Evolutionary conservation across 1,284 basidiomycete species (phyloP).

Genomic region (Cryptococcus sp.): DNA sequence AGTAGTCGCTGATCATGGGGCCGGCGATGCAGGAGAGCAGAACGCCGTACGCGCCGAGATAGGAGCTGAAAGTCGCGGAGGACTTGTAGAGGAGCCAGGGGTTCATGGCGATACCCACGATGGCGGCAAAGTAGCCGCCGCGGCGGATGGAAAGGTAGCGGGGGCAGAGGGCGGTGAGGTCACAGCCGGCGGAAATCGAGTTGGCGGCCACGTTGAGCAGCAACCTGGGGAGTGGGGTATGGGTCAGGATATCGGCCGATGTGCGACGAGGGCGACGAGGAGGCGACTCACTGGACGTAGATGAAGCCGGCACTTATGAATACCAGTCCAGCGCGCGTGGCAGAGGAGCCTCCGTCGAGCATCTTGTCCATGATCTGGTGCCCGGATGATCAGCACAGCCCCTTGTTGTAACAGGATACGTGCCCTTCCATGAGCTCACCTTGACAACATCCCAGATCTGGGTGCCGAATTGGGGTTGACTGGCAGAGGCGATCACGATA

Average conservation of each 20-base stretch:
- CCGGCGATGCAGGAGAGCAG: constrained; percentile 70
- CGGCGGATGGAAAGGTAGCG: constrained; percentile 81
- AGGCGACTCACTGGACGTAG: constrained; percentile 34
- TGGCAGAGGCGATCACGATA: constrained; percentile 76
- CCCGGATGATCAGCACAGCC: neutral
- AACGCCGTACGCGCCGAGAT: constrained; percentile 70
- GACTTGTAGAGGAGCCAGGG: constrained; percentile 74
- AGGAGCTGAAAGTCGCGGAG: constrained; percentile 73
- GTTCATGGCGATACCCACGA: constrained; percentile 66
- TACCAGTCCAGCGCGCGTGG: constrained; percentile 37
- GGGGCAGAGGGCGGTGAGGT: constrained; percentile 73
- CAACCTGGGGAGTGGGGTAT: constrained; percentile 10
- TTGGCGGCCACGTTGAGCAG: constrained; percentile 72
- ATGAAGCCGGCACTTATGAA: constrained; percentile 63
- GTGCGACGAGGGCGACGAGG: neutral
- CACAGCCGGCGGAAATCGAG: constrained; percentile 77
- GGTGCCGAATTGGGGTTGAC: constrained; percentile 70
- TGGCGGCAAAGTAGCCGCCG: constrained; percentile 72
- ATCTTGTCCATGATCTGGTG: constrained; percentile 39
- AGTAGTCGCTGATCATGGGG: constrained; percentile 83
- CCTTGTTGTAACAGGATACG: neutral
- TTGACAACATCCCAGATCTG: constrained; percentile 64
- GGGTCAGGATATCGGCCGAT: neutral
- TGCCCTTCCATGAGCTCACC: neutral
- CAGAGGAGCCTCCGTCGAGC: constrained; percentile 26